These are phyloP conservation scores for Cucurbita pepo DNA, from an alignment of 306 rosid genomes.

Conservation along the genomic window DNA sequence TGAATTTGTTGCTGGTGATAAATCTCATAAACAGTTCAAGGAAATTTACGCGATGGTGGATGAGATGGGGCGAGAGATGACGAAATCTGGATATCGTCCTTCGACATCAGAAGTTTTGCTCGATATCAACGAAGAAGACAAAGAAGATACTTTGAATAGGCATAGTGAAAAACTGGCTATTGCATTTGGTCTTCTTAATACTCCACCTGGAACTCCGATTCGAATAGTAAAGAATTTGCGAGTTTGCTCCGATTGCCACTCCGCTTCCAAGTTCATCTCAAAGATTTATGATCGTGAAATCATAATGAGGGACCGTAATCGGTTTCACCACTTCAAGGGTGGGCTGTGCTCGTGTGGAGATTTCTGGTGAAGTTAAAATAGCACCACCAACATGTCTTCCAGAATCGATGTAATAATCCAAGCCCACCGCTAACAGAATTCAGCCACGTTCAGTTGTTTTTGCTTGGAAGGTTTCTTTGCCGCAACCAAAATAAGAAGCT, in stretches of 20 bases:
- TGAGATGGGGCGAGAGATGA: conserved; percentile 73
- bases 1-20: conserved; percentile 83
- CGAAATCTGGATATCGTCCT: conserved; percentile 65
- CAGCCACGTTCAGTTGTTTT: not conserved
- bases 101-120: conserved; percentile 66
- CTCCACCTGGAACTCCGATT: conserved; percentile 55
- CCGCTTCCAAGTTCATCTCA: conserved; percentile 75
- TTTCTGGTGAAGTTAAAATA: conserved; percentile 44
- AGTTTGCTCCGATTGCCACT: conserved; percentile 79
- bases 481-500: not conserved
- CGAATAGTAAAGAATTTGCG: conserved; percentile 84
- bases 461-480: not conserved
- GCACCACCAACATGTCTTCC: not conserved
- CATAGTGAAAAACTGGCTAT: conserved; percentile 93
- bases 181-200: conserved; percentile 66
- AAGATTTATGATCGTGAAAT: conserved; percentile 62
- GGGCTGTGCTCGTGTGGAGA: conserved; percentile 70
- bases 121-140: conserved; percentile 82
- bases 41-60: conserved; percentile 78
- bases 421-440: not conserved
- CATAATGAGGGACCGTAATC: conserved; percentile 63
- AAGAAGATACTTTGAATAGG: conserved; percentile 54
- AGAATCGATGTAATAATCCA: not conserved
- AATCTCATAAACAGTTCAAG: conserved; percentile 42
- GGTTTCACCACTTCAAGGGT: conserved; percentile 75